phyloP scores from a whole-genome alignment of 2,329 filamentous ascomycete species.

The Keithomyces neogunnii region DNA sequence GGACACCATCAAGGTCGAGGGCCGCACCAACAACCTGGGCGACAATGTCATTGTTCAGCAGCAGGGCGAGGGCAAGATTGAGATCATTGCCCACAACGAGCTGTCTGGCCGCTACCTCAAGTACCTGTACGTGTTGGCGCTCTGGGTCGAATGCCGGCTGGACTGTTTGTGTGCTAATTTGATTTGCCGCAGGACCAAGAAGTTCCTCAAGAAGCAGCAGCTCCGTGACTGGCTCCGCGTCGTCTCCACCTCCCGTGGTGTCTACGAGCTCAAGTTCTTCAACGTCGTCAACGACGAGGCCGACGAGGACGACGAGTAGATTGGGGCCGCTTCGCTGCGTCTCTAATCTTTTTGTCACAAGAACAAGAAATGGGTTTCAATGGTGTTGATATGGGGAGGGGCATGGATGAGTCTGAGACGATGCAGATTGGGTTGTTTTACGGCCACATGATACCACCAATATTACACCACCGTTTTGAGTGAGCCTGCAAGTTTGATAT shows the following conservation, averaged over 20 bases:
- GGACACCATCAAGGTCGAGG: constrained; percentile 99
- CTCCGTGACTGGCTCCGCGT: constrained; percentile 99
- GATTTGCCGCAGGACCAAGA: constrained; percentile 73
- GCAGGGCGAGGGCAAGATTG: constrained; percentile 92
- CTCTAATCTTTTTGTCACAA: constrained; percentile 3
- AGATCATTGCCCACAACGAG: constrained; percentile 94
- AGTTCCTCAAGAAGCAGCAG: constrained; percentile 99
- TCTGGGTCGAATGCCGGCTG: not conserved
- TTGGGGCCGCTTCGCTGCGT: constrained; percentile 13
- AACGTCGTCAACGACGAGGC: constrained; percentile 98
- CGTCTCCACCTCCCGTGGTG: constrained; percentile 93
- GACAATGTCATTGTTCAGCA: constrained; percentile 86
- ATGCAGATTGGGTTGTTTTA: not conserved
- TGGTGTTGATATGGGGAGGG: not conserved
- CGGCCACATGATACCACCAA: constrained; percentile 10
- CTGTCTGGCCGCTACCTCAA: constrained; percentile 99
- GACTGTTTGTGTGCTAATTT: not conserved
- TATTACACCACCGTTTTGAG: constrained; percentile 19
- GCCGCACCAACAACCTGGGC: constrained; percentile 95
- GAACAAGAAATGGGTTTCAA: constrained; percentile 1
- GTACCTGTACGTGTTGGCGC: constrained; percentile 70
- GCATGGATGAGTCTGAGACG: not conserved
- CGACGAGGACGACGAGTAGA: constrained; percentile 98
- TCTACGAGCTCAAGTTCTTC: constrained; percentile 99
- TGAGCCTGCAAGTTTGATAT: constrained; percentile 1